A percentile compares a stretch with the other conserved stretches of the same genome.
Evolutionary conservation across 305 asterid species (phyloP).

Genomic region (Fraxinus dipetala): DNA sequence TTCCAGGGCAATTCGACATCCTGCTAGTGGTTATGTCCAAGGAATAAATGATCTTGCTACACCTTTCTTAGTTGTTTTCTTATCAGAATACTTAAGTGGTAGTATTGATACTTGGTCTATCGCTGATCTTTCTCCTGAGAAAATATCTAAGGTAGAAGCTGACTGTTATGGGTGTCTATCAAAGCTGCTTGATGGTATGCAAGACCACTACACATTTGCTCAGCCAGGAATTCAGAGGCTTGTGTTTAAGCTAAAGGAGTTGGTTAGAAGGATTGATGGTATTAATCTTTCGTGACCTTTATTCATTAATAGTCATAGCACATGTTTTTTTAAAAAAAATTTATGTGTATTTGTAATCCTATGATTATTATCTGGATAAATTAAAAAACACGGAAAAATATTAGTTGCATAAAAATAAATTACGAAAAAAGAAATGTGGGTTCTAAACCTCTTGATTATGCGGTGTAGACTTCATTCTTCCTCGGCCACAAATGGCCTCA

Average conservation of each 20-base stretch:
- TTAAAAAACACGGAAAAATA: neutral
- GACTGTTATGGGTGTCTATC: slow-evolving; percentile 97
- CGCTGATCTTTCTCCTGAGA: slow-evolving; percentile 62
- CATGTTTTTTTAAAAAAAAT: neutral
- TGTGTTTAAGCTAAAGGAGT: slow-evolving; percentile 92
- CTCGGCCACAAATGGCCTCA: neutral
- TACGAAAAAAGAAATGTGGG: neutral
- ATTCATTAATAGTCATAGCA: neutral
- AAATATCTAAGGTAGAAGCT: slow-evolving; percentile 74
- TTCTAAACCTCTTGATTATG: neutral
- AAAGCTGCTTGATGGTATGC: slow-evolving; percentile 97
- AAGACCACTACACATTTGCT: slow-evolving; percentile 98
- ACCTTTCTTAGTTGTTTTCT: slow-evolving; percentile 92
- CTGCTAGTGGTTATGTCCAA: slow-evolving; percentile 98
- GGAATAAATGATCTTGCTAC: slow-evolving; percentile 97
- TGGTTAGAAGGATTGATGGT: slow-evolving; percentile 96
- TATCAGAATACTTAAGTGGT: slow-evolving; percentile 86
- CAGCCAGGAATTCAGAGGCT: slow-evolving; percentile 98
- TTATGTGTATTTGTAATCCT: neutral
- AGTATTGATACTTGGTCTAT: slow-evolving; percentile 71
- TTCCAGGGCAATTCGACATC: slow-evolving; percentile 96
- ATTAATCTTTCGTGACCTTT: slow-evolving; percentile 10
- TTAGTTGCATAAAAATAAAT: neutral
- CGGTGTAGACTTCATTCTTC: neutral
- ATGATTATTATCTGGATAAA: neutral